Conservation (phyloP, 2,329 filamentous ascomycete species). For the Fusarium setosum region DNA sequence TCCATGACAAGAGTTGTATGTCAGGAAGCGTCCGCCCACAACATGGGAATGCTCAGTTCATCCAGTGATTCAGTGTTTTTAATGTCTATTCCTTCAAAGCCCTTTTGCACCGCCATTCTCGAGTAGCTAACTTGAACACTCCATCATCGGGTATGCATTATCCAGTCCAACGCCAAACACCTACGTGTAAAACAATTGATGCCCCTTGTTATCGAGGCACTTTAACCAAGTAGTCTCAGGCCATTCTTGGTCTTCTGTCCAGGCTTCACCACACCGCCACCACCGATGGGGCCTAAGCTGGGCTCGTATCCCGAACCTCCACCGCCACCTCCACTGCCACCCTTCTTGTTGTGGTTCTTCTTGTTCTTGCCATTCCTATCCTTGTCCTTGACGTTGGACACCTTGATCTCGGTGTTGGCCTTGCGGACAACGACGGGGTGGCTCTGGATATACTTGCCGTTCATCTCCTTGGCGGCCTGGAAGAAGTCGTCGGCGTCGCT, state of each 20-base stretch:
- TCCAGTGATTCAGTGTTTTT: not conserved
- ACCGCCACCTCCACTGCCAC: constrained; percentile 43
- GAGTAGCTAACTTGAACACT: not conserved
- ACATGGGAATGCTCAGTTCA: not conserved
- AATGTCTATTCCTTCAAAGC: not conserved
- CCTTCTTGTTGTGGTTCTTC: constrained; percentile 52
- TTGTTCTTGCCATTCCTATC: constrained; percentile 51
- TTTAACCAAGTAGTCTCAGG: constrained; percentile 67
- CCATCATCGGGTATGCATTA: constrained; percentile 11
- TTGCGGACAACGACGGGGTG: constrained; percentile 91
- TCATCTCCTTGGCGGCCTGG: constrained; percentile 96
- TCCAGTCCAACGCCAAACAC: constrained; percentile 36
- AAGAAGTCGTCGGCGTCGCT: constrained; percentile 97
- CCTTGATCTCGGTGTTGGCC: constrained; percentile 91
- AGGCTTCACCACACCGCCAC: constrained; percentile 68
- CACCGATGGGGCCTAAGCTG: constrained; percentile 60
- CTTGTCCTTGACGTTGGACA: constrained; percentile 75
- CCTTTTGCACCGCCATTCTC: not conserved
- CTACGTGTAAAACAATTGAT: not conserved
- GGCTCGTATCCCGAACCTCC: constrained; percentile 58
- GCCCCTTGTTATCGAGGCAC: not conserved
- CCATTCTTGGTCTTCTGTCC: constrained; percentile 77
- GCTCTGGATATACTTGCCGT: constrained; percentile 98
- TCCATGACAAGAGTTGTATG: constrained; percentile 21
- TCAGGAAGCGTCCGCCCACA: not conserved